Evolutionary conservation across 805 yeast species (phyloP), one percentile per base, ranked within the genome.

Genomic region (Wickerhamiella hasegawae): DNA sequence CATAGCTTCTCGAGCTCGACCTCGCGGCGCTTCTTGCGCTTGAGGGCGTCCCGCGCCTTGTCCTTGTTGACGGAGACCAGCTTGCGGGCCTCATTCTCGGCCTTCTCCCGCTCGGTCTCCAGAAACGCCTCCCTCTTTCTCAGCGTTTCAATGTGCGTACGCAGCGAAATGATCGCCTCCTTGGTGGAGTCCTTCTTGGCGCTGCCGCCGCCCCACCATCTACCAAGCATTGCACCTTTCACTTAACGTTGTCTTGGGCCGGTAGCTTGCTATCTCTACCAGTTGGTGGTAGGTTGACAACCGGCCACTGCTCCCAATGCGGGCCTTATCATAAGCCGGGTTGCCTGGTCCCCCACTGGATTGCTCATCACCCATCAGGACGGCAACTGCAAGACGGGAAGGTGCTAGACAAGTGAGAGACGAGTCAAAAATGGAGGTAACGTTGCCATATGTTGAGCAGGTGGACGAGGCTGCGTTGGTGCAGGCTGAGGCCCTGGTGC

Each of bases 111-210:
- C 58, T 84, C 94, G 49, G 71, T 71, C 52, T 84, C 85, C 49
- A 84, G 62, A 54, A 80, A 84, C 40, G 67, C 60, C 49, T 80
- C 78, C 54, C 85, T 84, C 71, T 87, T 85, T 49, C 71, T 73
- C 37, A 90, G 67, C 58, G 85, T 74, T 44, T 78, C 76, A 42
- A 90, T 79, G 50, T 87, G 97, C 53, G 81, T 92, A 42, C 96
- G 70, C 43, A 87, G 65, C 45, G 75, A 78, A 32, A 87, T 79
- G 37, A 90, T 90, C 22, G 97, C 94, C 68, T 80, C 76, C 66
- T 83, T 85, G 34, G 97, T 92, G 45, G 71, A 66, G 52, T 85
- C 96, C 52, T 78, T 81, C 42, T 66, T 66, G 36, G 64, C 55
- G 46, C 66, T 62, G 35, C 81, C 80, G 35, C 95, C 95, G 63